phyloP scores from a whole-genome alignment of 2,329 filamentous ascomycete genomes.

The Diplocarpon mali region DNA sequence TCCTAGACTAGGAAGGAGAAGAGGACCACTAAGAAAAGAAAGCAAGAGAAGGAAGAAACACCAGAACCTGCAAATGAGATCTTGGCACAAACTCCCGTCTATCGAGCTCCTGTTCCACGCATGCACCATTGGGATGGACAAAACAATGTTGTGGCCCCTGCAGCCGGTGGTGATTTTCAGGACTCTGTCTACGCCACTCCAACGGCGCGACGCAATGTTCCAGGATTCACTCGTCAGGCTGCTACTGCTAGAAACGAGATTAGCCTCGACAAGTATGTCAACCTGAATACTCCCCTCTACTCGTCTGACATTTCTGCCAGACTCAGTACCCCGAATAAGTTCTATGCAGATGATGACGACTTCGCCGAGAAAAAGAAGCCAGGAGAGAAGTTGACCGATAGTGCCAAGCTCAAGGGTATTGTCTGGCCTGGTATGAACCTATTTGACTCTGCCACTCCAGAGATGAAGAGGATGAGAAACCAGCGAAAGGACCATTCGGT shows the following conservation, averaged over 20 bases:
- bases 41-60: conserved; percentile 12
- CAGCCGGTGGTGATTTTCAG: conserved; percentile 10
- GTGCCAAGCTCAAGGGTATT: conserved; percentile 51
- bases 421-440: conserved; percentile 68
- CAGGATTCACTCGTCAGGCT: conserved; percentile 16
- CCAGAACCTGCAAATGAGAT: conserved; percentile 4
- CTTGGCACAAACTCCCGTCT: conserved; percentile 13
- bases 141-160: conserved; percentile 3
- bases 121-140: conserved; percentile 25
- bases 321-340: conserved; percentile 19
- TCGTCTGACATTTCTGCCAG: conserved; percentile 9
- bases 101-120: conserved; percentile 23
- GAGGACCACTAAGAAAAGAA: background rate
- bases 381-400: conserved; percentile 21
- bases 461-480: conserved; percentile 64
- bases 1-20: conserved; percentile 3
- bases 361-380: conserved; percentile 9
- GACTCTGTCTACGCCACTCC: conserved; percentile 23
- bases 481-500: conserved; percentile 67
- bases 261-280: conserved; percentile 16
- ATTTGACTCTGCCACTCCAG: conserved; percentile 68
- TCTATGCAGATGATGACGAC: conserved; percentile 6
- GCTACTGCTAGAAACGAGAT: conserved; percentile 8
- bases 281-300: background rate
- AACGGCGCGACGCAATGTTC: conserved; percentile 19